phyloP scores from a whole-genome alignment of 169 alveolate species.

The Blepharisma undulans region DNA sequence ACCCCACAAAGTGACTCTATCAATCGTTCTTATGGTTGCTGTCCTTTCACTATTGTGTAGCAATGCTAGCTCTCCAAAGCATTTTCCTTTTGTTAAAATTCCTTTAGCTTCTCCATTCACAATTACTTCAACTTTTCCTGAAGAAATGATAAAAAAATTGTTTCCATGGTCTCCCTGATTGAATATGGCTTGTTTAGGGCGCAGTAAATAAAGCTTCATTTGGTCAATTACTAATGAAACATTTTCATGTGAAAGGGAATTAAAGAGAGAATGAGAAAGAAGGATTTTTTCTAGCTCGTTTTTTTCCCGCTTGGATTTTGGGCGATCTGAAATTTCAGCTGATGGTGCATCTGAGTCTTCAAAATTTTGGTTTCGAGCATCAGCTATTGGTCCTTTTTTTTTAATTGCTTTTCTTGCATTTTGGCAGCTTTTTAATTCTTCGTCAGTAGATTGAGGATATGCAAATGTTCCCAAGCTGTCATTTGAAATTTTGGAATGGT shows the following conservation, averaged over 20 bases:
- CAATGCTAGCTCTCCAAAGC: conserved; percentile 98
- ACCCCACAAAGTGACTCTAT: conserved; percentile 86
- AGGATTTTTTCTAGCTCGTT: neutral
- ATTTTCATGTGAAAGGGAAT: conserved; percentile 4
- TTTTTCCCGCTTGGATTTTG: neutral
- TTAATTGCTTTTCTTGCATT: neutral
- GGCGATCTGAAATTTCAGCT: neutral
- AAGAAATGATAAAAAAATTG: conserved; percentile 46
- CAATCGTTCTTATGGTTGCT: conserved; percentile 89
- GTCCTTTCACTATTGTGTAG: conserved; percentile 96
- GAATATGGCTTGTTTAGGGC: conserved; percentile 38
- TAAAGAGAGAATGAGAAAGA: conserved; percentile 23
- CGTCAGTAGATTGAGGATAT: neutral
- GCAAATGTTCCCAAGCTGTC: neutral
- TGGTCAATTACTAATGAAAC: neutral
- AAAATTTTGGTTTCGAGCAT: neutral
- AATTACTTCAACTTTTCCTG: conserved; percentile 82
- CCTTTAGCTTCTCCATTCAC: conserved; percentile 89
- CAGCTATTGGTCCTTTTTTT: neutral
- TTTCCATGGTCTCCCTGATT: conserved; percentile 50
- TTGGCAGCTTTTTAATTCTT: neutral
- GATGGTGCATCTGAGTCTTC: neutral
- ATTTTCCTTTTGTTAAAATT: conserved; percentile 89
- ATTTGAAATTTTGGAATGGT: neutral
- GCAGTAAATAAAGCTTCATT: neutral